A percentile compares a stretch with the other conserved stretches of the same genome.
phyloP scores from a whole-genome alignment of 768 basidiomycete genomes.

The Tylopilus subfusipes region DNA sequence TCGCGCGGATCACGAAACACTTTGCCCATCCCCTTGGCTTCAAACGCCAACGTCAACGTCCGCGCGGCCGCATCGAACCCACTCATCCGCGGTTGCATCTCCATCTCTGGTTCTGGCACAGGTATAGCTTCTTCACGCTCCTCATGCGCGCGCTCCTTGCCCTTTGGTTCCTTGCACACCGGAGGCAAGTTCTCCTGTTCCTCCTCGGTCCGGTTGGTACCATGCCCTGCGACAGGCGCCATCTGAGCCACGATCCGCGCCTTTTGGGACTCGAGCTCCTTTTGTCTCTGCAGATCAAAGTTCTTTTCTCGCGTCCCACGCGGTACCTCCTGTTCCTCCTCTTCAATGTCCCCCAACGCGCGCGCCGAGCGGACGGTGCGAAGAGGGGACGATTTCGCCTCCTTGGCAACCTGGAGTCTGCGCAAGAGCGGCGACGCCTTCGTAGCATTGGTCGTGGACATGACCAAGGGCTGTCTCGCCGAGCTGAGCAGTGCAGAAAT shows the following conservation, averaged over 20 bases:
- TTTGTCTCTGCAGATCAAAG: conserved; percentile 45
- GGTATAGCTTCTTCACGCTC: conserved; percentile 18
- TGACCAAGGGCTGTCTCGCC: conserved; percentile 82
- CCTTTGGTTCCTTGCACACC: conserved; percentile 28
- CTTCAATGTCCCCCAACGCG: conserved; percentile 46
- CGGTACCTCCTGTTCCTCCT: conserved; percentile 39
- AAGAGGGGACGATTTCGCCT: conserved; percentile 51
- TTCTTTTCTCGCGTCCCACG: conserved; percentile 39
- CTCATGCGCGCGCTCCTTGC: conserved; percentile 29
- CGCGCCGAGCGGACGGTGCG: conserved; percentile 39
- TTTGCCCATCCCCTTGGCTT: conserved; percentile 57
- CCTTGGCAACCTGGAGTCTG: conserved; percentile 55
- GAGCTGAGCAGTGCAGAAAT: conserved; percentile 89
- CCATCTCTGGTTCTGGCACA: conserved; percentile 18
- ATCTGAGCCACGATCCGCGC: conserved; percentile 93
- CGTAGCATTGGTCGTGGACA: conserved; percentile 47
- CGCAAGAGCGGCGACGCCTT: conserved; percentile 39
- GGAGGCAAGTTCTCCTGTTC: conserved; percentile 36
- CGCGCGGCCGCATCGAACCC: conserved; percentile 66
- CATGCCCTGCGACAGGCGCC: conserved; percentile 49
- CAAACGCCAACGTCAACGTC: conserved; percentile 58
- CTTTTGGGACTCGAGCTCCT: conserved; percentile 88
- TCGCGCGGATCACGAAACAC: conserved; percentile 66
- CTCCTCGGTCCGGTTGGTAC: conserved; percentile 31
- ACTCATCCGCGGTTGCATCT: conserved; percentile 37